phyloP scores from a whole-genome alignment of 2,329 filamentous ascomycete genomes.

The Aureobasidium pullulans region DNA sequence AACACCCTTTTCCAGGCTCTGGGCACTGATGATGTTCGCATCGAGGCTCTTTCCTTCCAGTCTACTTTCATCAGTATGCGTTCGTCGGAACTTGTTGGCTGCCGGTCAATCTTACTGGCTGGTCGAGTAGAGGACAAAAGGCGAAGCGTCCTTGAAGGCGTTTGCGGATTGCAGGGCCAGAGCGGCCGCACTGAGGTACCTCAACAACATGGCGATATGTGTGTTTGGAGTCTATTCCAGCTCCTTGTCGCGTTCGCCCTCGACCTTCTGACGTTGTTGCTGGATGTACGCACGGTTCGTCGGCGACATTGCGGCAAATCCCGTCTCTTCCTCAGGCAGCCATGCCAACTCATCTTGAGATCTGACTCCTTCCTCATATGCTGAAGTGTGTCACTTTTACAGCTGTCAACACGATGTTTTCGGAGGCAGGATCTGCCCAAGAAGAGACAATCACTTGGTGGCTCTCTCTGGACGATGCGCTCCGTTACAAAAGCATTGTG shows the following conservation, averaged over 20 bases:
- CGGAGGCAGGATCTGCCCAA: too few relatives aligned
- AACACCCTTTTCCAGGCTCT: slow-evolving; percentile 18
- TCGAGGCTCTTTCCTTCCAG: slow-evolving; percentile 17
- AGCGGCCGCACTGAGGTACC: slow-evolving; percentile 10
- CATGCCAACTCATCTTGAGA: neutral
- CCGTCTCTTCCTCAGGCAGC: neutral
- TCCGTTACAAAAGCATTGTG: too few relatives aligned
- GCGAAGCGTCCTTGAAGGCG: slow-evolving; percentile 80
- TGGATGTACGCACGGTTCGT: neutral
- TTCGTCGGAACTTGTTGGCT: slow-evolving; percentile 1
- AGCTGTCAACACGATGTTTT: too few relatives aligned
- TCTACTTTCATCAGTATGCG: slow-evolving; percentile 18
- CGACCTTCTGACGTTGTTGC: slow-evolving; percentile 13
- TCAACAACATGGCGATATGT: slow-evolving; percentile 7
- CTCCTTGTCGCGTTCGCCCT: slow-evolving; percentile 8
- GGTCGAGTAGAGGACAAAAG: slow-evolving; percentile 82
- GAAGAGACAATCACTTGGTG: too few relatives aligned
- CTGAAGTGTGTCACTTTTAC: too few relatives aligned
- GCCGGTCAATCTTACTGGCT: slow-evolving; percentile 55
- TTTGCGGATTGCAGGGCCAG: slow-evolving; percentile 34
- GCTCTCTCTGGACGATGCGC: too few relatives aligned
- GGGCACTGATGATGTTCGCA: slow-evolving; percentile 22
- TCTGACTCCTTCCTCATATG: neutral
- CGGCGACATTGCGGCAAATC: neutral
- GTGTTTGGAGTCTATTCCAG: neutral